A percentile compares a stretch with the other conserved stretches of the same genome.
Evolutionary conservation across 2,329 filamentous ascomycete genomes (phyloP).

Genomic region (Fusarium sp.): DNA sequence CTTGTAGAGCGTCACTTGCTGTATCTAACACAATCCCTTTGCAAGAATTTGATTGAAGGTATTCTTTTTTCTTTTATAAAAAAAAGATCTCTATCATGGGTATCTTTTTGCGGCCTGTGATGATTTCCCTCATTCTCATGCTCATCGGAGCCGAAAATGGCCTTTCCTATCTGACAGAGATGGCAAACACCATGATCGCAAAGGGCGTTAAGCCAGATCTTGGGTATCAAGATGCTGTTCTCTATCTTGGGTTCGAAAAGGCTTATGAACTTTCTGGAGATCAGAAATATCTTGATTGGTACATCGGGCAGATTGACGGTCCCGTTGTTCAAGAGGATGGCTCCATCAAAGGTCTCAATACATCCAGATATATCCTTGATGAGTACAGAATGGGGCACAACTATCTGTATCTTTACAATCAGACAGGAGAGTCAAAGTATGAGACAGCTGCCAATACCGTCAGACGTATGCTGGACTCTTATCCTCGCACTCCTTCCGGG

Average conservation of each 20-base stretch:
- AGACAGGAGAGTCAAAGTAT: slow-evolving; percentile 59
- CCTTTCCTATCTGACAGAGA: slow-evolving; percentile 32
- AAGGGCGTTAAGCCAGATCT: slow-evolving; percentile 53
- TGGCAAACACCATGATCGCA: slow-evolving; percentile 61
- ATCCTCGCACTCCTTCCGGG: slow-evolving; percentile 60
- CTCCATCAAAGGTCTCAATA: slow-evolving; percentile 58
- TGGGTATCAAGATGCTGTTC: slow-evolving; percentile 58
- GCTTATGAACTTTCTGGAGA: slow-evolving; percentile 58
- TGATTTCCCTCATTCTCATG: rapidly evolving
- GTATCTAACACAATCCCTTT: background rate
- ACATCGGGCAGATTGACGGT: slow-evolving; percentile 58
- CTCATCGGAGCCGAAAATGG: background rate
- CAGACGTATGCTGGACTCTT: slow-evolving; percentile 57
- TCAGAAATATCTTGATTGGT: slow-evolving; percentile 56
- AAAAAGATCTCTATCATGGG: rapidly evolving
- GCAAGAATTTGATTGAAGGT: too few relatives aligned
- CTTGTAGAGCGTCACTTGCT: rapidly evolving
- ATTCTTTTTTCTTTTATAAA: too few relatives aligned
- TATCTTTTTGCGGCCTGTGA: rapidly evolving
- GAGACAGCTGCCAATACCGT: slow-evolving; percentile 59
- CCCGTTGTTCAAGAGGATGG: slow-evolving; percentile 59
- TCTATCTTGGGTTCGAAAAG: slow-evolving; percentile 61
- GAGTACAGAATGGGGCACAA: slow-evolving; percentile 65
- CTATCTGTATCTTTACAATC: slow-evolving; percentile 59
- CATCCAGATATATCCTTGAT: slow-evolving; percentile 60